Conservation (phyloP, 2,329 filamentous ascomycete genomes). For the Curvularia spicifera region DNA sequence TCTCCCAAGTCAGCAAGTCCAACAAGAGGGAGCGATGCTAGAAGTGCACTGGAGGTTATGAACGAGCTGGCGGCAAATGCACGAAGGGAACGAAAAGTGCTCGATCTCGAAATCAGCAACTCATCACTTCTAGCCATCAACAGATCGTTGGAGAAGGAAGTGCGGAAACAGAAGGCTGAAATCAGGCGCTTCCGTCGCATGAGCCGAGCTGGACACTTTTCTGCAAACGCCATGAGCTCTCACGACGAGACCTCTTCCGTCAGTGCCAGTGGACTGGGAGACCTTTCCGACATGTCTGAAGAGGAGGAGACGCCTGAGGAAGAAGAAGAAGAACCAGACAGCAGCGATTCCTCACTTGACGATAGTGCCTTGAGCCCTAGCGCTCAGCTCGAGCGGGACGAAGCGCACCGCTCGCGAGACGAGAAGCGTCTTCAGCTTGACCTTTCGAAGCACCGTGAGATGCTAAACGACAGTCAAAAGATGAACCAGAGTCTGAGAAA, state of each 20-base stretch:
- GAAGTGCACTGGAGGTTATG: conserved; percentile 62
- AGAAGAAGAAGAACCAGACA: conserved; percentile 55
- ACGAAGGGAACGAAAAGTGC: conserved; percentile 88
- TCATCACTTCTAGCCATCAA: conserved; percentile 95
- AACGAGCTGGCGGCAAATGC: conserved; percentile 87
- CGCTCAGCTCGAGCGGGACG: conserved; percentile 52
- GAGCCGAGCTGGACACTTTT: conserved; percentile 78
- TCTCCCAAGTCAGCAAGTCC: conserved; percentile 59
- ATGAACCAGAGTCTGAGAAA: conserved; percentile 93
- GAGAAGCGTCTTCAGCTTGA: conserved; percentile 85
- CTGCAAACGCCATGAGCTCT: conserved; percentile 60
- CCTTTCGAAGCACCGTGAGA: conserved; percentile 83
- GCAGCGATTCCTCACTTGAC: conserved; percentile 59
- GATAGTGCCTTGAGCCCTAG: conserved; percentile 54
- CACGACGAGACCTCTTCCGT: conserved; percentile 52
- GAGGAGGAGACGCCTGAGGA: conserved; percentile 43
- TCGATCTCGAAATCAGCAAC: conserved; percentile 96
- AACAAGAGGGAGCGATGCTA: conserved; percentile 59
- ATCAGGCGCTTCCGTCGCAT: conserved; percentile 84
- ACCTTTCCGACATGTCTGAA: conserved; percentile 48
- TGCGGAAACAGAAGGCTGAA: conserved; percentile 89
- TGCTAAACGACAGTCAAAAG: conserved; percentile 88
- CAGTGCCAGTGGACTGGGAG: conserved; percentile 44
- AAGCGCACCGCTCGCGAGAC: conserved; percentile 70
- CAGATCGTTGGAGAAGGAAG: conserved; percentile 84